A percentile compares a stretch with the other conserved stretches of the same genome.
phyloP scores from a whole-genome alignment of 2,329 filamentous ascomycete species.

The Neonectria hederae region DNA sequence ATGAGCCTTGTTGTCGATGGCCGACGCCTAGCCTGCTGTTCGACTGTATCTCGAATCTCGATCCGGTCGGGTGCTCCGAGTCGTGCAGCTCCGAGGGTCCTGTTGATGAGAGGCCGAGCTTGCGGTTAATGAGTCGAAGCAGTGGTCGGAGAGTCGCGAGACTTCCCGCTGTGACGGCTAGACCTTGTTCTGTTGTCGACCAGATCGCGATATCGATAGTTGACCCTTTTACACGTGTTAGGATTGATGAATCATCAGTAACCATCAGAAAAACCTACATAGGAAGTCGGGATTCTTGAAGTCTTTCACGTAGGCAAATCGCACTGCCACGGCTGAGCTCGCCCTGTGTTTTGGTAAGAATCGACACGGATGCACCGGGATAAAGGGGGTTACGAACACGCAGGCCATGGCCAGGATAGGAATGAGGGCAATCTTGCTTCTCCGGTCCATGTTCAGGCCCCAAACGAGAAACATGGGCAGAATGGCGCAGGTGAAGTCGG shows the following conservation, averaged over 20 bases:
- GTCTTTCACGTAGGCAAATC: slow-evolving; percentile 51
- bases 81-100: slow-evolving; percentile 33
- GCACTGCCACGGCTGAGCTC: slow-evolving; percentile 55
- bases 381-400: slow-evolving; percentile 46
- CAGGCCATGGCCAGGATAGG: slow-evolving; percentile 66
- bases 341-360: slow-evolving; percentile 46
- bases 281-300: slow-evolving; percentile 55
- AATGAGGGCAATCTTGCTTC: slow-evolving; percentile 61
- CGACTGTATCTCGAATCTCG: slow-evolving; percentile 9
- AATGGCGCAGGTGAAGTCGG: slow-evolving; percentile 62
- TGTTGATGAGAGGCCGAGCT: slow-evolving; percentile 43
- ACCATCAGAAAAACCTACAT: slow-evolving; percentile 44
- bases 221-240: slow-evolving; percentile 40
- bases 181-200: slow-evolving; percentile 58
- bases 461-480: slow-evolving; percentile 64
- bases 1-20: slow-evolving; percentile 35
- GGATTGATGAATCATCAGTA: neutral
- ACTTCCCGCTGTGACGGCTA: slow-evolving; percentile 59
- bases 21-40: slow-evolving; percentile 16
- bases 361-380: no score
- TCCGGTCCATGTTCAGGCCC: slow-evolving; percentile 62
- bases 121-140: slow-evolving; percentile 46
- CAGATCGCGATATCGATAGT: slow-evolving; percentile 58
- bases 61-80: slow-evolving; percentile 25
- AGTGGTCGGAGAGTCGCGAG: slow-evolving; percentile 59